A percentile compares a stretch with the other conserved stretches of the same genome.
Conservation (phyloP, 169 alveolate species). For the Plasmodium billcollinsi region DNA sequence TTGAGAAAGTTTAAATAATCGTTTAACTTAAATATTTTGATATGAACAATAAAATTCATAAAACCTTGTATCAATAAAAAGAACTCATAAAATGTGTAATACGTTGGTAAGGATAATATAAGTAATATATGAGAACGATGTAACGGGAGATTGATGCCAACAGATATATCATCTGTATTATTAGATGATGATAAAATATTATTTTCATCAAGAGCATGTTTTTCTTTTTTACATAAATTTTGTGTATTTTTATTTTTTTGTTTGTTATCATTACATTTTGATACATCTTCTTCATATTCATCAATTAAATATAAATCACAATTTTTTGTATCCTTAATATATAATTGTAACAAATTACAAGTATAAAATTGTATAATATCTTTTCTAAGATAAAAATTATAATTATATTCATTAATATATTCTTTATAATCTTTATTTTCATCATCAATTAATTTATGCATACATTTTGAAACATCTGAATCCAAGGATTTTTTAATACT, state of each 20-base stretch:
- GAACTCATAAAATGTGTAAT: slow-evolving; percentile 32
- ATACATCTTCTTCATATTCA: slow-evolving; percentile 8
- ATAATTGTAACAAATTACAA: slow-evolving; percentile 27
- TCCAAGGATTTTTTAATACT: too few relatives aligned
- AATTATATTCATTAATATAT: slow-evolving; percentile 1
- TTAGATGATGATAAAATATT: neutral
- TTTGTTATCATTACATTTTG: neutral
- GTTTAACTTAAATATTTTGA: slow-evolving; percentile 23
- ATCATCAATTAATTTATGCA: too few relatives aligned
- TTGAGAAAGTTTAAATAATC: slow-evolving; percentile 22
- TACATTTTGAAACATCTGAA: too few relatives aligned
- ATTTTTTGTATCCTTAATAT: slow-evolving; percentile 19
- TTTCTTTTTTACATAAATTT: neutral
- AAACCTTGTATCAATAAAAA: slow-evolving; percentile 22
- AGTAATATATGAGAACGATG: slow-evolving; percentile 65
- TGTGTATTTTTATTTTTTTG: neutral
- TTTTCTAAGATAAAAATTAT: neutral
- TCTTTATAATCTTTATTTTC: slow-evolving; percentile 15
- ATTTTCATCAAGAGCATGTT: neutral
- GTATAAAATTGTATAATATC: slow-evolving; percentile 35
- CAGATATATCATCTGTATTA: neutral
- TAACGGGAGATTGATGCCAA: slow-evolving; percentile 33
- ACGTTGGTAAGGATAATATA: slow-evolving; percentile 30
- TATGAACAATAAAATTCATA: slow-evolving; percentile 19
- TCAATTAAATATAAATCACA: slow-evolving; percentile 61